Evolutionary conservation across 2,329 filamentous ascomycete genomes (phyloP), one percentile per base, ranked within the genome.

Genomic region (Coniochaeta sp.): DNA sequence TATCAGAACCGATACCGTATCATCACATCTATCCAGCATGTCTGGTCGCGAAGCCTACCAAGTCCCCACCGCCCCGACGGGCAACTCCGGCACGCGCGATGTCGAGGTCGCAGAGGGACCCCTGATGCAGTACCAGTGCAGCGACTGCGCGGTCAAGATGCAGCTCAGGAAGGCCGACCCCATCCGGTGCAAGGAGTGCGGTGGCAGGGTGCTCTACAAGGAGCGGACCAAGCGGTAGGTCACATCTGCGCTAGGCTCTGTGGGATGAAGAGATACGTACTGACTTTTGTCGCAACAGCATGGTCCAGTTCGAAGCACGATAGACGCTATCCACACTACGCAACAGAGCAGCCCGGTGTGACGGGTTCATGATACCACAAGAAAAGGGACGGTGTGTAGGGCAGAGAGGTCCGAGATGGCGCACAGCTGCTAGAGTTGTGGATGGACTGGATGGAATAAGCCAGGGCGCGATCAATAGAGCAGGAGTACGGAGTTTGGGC

Each of bases 251-350:
- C n/a, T 14, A 4, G 24, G 8, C 30, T 3, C 50, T n/a, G 3
- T 8, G 2, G 12, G 49, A 48, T 8, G 4, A n/a, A 33, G 27
- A 12, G 32, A 46, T n/a, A 28, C 51, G 51, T 53, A 54, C 60
- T 65, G 51, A 67, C 52, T 20, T n/a, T 51, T 16, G 13, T 38
- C 48, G 51, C 6, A 42, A 42, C 61, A 95, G 92, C 65, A 96
- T 97, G 91, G 91, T 97, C 49, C 94, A 99, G 73, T 97, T 99
- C 65, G 91, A 99, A 77, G 94, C 94, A 49, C 83, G 92, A 72
- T 97, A 71, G 78, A 57, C 18, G n/a, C 22, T 24, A n/a, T 42
- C n/a, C n/a, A n/a, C n/a, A n/a, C n/a, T n/a, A n/a, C n/a, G n/a
- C n/a, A n/a, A n/a, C n/a, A 26, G 4, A 13, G 14, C 20, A 42